Base-by-base conservation (phyloP, 345 rosid species). In the Nephelium lappaceum region DNA sequence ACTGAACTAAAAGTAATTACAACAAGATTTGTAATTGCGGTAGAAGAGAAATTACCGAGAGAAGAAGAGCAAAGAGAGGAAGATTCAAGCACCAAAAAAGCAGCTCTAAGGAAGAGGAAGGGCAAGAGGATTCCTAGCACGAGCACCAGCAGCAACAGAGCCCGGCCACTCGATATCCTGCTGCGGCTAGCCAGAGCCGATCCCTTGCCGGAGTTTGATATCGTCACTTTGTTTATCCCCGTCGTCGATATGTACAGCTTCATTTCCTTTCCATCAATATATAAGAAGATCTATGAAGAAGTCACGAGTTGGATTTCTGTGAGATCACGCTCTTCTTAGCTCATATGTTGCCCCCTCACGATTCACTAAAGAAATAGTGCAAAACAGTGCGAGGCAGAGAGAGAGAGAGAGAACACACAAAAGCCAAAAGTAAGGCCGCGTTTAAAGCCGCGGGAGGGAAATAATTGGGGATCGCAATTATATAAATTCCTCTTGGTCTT, bases 1-100 rank as follows among this genome's bases (percentile, higher is more conserved):
- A 45, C 4, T 5, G 51, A 31, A 31, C 36, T 31, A 45, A 45
- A 45, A 45, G 1, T 11, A 11, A 45, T 45, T 19, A 38, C 5
- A 8, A 21, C 0, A 42, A 55, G 11, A 27, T 39, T 39, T 1
- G n/a, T n/a, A 16, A 16, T 45, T n/a, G 8, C 42, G 21, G 24
- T 27, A 47, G 25, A n/a, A 43, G 63, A 3, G 38, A 39, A 55
- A 41, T 67, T 88, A 88, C 93, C 95, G 8, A 85, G 69, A 3
- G 91, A 80, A 62, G 97, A 87, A 74, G 88, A 87, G 79, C 95
- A 93, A 57, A 82, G 77, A 61, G 95, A 63, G 38, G 97, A 88
- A 39, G 96, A 94, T 85, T 93, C 93, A 74, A 91, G 98, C 39
- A 87, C 89, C 80, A 91, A 78, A 75, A 94, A 89, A 71, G 98